Evolutionary conservation across 345 rosid genomes (phyloP), one percentile per base, ranked within the genome.

Genomic region (Salix exigua): DNA sequence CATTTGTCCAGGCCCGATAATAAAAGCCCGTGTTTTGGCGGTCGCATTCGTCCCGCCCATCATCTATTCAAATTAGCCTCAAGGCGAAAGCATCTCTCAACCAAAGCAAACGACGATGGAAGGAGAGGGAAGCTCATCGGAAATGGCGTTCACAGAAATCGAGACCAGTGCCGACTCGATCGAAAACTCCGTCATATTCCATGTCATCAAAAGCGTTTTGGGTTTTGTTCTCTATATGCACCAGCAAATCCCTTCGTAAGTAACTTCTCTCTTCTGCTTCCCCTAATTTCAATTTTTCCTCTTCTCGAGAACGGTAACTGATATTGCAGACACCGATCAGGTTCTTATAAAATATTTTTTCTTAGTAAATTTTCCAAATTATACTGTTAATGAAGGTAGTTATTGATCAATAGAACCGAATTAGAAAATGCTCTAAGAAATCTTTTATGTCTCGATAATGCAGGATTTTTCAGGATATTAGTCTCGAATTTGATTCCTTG

Each of bases 201-300:
- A 91, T 81, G 79, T 93, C 82, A 79, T 88, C 82, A 91, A 84
- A 69, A 90, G 87, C 79, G 77, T 87, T 65, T 33, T 89, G 35
- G 98, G 87, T 77, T 93, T 93, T 82, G 82, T 89, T 72, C 97
- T 96, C 86, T 96, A 87, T 78, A 93, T 93, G 99, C 94, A 93
- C 80, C 97, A 89, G 85, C 98, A 96, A 88, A 93, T 96, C 82
- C 97, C 99, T 72, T 88, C 90, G 96, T 96, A 58, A 64, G 91
- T 73, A 71, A 30, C 69, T 75, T 55, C 51, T 26, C 61, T 53
- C 76, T n/a, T 5, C 37, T 31, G 17, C 60, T 58, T 55, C 73
- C 1, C 38, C n/a, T 11, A 11, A 7, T 25, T 33, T 46, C 23
- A n/a, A 25, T 50, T 17, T 19, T 53, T 1, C 1, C 6, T 25